These are phyloP conservation scores for Peronospora destructor DNA, from an alignment of 352 stramenopile species.

Conservation along the genomic window DNA sequence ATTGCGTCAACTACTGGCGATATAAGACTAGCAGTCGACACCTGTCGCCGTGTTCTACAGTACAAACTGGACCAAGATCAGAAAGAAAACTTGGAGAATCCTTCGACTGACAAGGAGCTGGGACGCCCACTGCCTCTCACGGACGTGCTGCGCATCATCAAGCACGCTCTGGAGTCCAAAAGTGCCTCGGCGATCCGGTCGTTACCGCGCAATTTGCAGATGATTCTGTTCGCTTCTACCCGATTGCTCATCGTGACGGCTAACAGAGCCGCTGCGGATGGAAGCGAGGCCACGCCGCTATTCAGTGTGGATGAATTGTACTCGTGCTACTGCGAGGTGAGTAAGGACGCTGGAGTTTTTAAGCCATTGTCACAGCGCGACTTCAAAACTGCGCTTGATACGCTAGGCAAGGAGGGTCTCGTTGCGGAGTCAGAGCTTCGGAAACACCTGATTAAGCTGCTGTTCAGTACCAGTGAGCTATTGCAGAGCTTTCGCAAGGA, in stretches of 20 bases:
- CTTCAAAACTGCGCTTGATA: slow-evolving; percentile 65
- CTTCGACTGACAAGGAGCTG: slow-evolving; percentile 14
- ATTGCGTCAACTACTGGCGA: slow-evolving; percentile 70
- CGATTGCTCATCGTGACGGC: slow-evolving; percentile 34
- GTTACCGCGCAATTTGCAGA: slow-evolving; percentile 70
- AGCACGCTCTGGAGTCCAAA: slow-evolving; percentile 62
- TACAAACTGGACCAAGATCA: slow-evolving; percentile 36
- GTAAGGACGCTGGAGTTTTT: slow-evolving; percentile 58
- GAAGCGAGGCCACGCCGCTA: slow-evolving; percentile 27
- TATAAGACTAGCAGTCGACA: slow-evolving; percentile 67
- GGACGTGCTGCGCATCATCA: slow-evolving; percentile 71
- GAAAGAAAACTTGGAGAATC: slow-evolving; percentile 32
- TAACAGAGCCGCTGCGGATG: slow-evolving; percentile 17
- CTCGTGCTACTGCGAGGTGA: slow-evolving; percentile 59
- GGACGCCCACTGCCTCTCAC: slow-evolving; percentile 45
- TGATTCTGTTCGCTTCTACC: slow-evolving; percentile 73
- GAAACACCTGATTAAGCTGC: slow-evolving; percentile 65
- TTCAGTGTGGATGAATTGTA: slow-evolving; percentile 60
- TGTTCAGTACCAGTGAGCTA: slow-evolving; percentile 57
- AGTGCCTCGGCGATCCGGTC: slow-evolving; percentile 47
- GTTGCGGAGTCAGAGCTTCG: slow-evolving; percentile 51
- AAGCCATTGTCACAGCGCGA: slow-evolving; percentile 52
- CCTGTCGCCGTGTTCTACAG: slow-evolving; percentile 61
- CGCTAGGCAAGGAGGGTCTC: slow-evolving; percentile 58
- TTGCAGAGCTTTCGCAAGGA: slow-evolving; percentile 68